A percentile compares a stretch with the other conserved stretches of the same genome.
Evolutionary conservation across 2,329 filamentous ascomycete species (phyloP).

Genomic region (Phialophora macrospora): DNA sequence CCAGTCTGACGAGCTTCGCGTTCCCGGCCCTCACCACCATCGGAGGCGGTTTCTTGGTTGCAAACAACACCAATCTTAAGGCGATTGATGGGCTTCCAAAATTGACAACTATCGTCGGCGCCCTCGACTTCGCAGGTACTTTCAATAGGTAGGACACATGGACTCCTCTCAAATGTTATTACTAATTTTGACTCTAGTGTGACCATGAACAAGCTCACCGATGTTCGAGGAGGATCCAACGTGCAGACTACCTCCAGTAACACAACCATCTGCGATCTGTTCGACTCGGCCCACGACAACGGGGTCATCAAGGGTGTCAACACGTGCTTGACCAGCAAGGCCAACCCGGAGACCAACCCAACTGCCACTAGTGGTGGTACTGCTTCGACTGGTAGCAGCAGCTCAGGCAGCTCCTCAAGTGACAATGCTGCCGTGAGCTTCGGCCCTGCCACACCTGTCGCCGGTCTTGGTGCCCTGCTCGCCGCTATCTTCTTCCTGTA

Average conservation of each 20-base stretch:
- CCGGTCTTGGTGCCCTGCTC: conserved; percentile 35
- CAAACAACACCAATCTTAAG: conserved; percentile 81
- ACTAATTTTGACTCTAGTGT: conserved; percentile 59
- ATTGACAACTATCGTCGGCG: conserved; percentile 74
- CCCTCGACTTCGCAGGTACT: conserved; percentile 81
- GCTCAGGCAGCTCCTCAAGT: conserved; percentile 26
- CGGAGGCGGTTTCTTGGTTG: conserved; percentile 79
- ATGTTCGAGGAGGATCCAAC: conserved; percentile 74
- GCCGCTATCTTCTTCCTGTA: conserved; percentile 39
- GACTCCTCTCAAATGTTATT: conserved; percentile 38
- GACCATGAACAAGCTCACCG: conserved; percentile 66
- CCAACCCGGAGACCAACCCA: conserved; percentile 43
- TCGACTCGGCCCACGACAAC: conserved; percentile 54
- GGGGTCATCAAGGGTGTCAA: conserved; percentile 55
- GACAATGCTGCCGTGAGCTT: conserved; percentile 25
- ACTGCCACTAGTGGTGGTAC: conserved; percentile 27
- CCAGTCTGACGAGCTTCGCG: conserved; percentile 71
- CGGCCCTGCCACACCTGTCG: conserved; percentile 31
- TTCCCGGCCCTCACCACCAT: conserved; percentile 71
- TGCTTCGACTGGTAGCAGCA: conserved; percentile 28
- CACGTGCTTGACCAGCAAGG: conserved; percentile 49
- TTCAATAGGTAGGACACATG: conserved; percentile 55
- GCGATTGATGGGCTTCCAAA: conserved; percentile 69
- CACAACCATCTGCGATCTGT: conserved; percentile 63
- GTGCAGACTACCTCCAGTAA: conserved; percentile 63